Conservation (phyloP, 2,329 filamentous ascomycete genomes). For the Cytospora piceae region DNA sequence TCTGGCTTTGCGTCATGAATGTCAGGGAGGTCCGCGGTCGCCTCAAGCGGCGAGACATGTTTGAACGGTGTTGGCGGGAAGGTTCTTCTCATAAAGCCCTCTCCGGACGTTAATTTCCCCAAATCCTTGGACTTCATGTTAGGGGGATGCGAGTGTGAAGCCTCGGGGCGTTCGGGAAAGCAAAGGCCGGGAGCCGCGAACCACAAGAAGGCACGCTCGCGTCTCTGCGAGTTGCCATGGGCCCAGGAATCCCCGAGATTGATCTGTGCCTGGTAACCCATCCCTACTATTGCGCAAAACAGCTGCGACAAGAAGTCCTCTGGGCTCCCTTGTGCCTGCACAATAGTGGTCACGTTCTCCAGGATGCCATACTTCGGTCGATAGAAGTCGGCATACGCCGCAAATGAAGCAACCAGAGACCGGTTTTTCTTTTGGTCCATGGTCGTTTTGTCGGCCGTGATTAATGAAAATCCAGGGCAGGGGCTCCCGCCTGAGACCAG, state of each 20-base stretch:
- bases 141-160: slow-evolving; percentile 66
- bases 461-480: slow-evolving; percentile 72
- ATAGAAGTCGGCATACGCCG: slow-evolving; percentile 74
- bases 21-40: slow-evolving; percentile 61
- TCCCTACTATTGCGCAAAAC: slow-evolving; percentile 70
- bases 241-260: slow-evolving; percentile 71
- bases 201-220: slow-evolving; percentile 70
- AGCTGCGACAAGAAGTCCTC: slow-evolving; percentile 75
- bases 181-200: slow-evolving; percentile 69
- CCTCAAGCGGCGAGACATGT: slow-evolving; percentile 57
- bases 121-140: slow-evolving; percentile 43
- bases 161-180: slow-evolving; percentile 58
- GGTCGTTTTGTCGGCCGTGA: slow-evolving; percentile 63
- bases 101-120: slow-evolving; percentile 62
- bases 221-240: slow-evolving; percentile 66
- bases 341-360: slow-evolving; percentile 75
- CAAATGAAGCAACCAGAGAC: slow-evolving; percentile 77
- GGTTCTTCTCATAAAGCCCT: slow-evolving; percentile 59
- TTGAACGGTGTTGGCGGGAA: slow-evolving; percentile 61
- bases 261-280: slow-evolving; percentile 76
- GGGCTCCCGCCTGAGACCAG: slow-evolving; percentile 75
- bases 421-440: slow-evolving; percentile 67
- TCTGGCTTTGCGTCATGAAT: slow-evolving; percentile 65
- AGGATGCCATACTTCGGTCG: slow-evolving; percentile 74
- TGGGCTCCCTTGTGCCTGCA: slow-evolving; percentile 43